These are phyloP conservation scores for Rehmannia glutinosa DNA, from an alignment of 257 asterid genomes.

Conservation along the genomic window DNA sequence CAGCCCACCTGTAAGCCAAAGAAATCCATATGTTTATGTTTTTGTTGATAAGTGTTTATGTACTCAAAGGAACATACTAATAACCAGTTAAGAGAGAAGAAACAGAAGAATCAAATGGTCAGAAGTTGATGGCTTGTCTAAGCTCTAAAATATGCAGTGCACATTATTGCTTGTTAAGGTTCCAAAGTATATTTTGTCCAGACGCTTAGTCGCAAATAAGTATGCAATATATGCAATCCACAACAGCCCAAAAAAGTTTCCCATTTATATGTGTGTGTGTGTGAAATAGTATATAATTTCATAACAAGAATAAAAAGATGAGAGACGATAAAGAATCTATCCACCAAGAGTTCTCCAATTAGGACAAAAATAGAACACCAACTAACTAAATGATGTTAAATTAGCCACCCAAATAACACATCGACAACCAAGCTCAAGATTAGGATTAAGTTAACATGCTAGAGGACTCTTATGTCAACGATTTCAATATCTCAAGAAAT, in stretches of 20 bases:
- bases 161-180: not conserved
- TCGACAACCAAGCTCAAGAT: not conserved
- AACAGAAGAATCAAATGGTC: not conserved
- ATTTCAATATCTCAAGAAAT: not conserved
- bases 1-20: slow-evolving; percentile 86
- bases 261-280: not conserved
- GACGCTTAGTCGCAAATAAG: slow-evolving; percentile 11
- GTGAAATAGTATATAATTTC: not conserved
- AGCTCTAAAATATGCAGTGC: not conserved
- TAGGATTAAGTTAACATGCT: not conserved
- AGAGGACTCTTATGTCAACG: not conserved
- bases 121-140: not conserved
- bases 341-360: not conserved
- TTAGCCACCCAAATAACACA: not conserved
- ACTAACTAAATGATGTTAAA: not conserved
- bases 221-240: not conserved
- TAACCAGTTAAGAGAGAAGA: slow-evolving; percentile 3
- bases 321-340: not conserved
- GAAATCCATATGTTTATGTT: slow-evolving; percentile 7
- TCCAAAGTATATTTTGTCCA: slow-evolving; percentile 8
- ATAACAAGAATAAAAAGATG: not conserved
- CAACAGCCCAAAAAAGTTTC: not conserved
- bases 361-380: not conserved
- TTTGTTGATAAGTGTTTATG: not conserved
- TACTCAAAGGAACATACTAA: not conserved